Evolutionary conservation across 148 eudicot species (phyloP), one percentile per base, ranked within the genome.

Genomic region (Diospyros lotus): DNA sequence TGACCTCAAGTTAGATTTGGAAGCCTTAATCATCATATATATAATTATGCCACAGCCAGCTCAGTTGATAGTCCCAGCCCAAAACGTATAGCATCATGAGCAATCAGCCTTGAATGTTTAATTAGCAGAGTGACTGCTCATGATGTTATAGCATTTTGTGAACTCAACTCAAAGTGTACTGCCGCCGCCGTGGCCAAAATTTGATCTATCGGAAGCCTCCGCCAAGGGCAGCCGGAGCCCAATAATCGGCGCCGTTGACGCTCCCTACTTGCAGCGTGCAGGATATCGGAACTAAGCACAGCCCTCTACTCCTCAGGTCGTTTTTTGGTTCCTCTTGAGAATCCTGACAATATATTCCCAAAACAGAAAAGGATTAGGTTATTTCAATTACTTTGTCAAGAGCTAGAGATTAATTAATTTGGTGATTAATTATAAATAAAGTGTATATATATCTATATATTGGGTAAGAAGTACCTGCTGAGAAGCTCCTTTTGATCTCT

Each of bases 241-340:
- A 94, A 54, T 87, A 94, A 84, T 94, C 97, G 10, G 94, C 94
- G 43, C 93, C 93, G 58, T 88, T 94, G 75, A 89, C 94, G 43
- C 90, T 91, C 64, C 91, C 97, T 42, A 94, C 97, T 64, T 91
- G 91, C 76, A 86, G 64, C 54, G 94, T 94, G 87, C 93, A 91
- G 64, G 98, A 86, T 72, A 91, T 62, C 40, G 97, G 98, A 68
- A 94, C 97, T 66, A 94, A 78, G 84, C 98, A 94, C 66, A 94
- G 56, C 15, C 98, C 98, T 80, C 90, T 91, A 80, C 95, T 94
- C 89, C 82, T 85, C 63, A 94, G 82, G 81, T 91, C 96, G 79
- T 81, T 84, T 69, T 76, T 82, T 74, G 72, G 69, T 75, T 86
- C 90, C 78, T 83, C 91, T 64, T 73, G 28, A 61, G 76, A 80